phyloP scores from a whole-genome alignment of 2,329 filamentous ascomycete species.

The Trichoderma polysporum region DNA sequence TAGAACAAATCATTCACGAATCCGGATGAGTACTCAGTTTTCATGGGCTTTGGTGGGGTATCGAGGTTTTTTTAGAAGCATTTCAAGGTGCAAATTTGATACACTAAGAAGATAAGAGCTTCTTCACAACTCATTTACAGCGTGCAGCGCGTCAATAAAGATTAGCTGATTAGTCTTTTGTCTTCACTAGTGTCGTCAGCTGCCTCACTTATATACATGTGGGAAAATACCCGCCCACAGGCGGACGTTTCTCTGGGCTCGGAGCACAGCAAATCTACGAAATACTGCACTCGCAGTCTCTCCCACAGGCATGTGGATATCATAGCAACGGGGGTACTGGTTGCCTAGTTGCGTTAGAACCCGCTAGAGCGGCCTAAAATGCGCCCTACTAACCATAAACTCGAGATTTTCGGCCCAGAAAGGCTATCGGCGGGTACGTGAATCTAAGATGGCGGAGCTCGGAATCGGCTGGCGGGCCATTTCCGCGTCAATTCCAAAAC shows the following conservation, averaged over 20 bases:
- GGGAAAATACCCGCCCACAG: not conserved
- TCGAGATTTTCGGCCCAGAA: not conserved
- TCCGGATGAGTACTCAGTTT: no score
- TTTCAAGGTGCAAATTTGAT: no score
- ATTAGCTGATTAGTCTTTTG: not conserved
- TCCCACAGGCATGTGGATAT: no score
- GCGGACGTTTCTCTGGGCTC: not conserved
- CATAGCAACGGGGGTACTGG: not conserved
- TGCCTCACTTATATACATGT: not conserved
- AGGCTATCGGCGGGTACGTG: conserved; percentile 17
- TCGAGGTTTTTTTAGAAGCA: not conserved
- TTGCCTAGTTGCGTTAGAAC: not conserved
- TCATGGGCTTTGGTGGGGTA: not conserved
- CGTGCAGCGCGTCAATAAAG: not conserved
- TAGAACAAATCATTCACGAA: no score
- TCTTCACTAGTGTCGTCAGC: not conserved
- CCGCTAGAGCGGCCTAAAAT: not conserved
- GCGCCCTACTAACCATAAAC: not conserved
- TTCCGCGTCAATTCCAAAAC: not conserved
- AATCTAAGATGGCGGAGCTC: not conserved
- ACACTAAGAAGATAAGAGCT: not conserved
- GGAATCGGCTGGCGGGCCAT: conserved; percentile 6
- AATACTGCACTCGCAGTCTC: no score
- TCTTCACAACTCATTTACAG: not conserved
- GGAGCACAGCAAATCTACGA: not conserved